Percentiles rank a stretch among this genome's conserved stretches.
phyloP scores from a whole-genome alignment of 1,284 basidiomycete species.

The Papiliotrema flavescens region DNA sequence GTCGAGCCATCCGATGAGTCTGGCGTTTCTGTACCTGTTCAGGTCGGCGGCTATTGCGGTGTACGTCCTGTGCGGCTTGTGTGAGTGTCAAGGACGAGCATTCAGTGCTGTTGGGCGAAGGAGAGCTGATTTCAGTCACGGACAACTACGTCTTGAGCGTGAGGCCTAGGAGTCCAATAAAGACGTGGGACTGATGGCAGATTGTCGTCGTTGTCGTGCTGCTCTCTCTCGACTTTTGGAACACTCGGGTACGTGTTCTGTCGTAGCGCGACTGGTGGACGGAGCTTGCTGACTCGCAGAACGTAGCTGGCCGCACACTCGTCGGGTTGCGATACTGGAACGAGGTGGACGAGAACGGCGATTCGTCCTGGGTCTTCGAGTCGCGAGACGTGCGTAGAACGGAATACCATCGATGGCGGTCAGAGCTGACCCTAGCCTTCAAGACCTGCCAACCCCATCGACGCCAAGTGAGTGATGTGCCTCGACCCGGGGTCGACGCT shows the following conservation, averaged over 20 bases:
- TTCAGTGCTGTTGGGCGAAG: background rate
- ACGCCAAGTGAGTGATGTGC: conserved; percentile 65
- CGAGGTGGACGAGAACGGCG: conserved; percentile 92
- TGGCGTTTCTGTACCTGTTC: conserved; percentile 83
- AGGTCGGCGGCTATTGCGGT: conserved; percentile 76
- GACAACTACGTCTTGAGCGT: conserved; percentile 84
- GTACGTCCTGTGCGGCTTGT: conserved; percentile 76
- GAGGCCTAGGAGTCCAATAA: conserved; percentile 27
- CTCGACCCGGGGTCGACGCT: background rate
- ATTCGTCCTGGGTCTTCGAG: conserved; percentile 94
- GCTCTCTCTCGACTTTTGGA: conserved; percentile 95
- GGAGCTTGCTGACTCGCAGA: conserved; percentile 53
- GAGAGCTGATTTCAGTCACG: conserved; percentile 54
- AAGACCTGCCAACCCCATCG: conserved; percentile 80
- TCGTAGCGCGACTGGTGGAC: no score
- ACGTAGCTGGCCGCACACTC: conserved; percentile 83
- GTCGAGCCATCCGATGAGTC: conserved; percentile 77
- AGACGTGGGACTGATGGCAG: conserved; percentile 50
- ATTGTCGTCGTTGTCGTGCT: conserved; percentile 87
- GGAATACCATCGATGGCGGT: no score
- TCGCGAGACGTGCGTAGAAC: conserved; percentile 78
- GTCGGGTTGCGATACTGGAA: conserved; percentile 96
- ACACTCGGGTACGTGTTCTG: conserved; percentile 66
- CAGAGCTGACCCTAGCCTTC: conserved; percentile 63
- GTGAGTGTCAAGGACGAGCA: conserved; percentile 20